Base-by-base conservation (phyloP, 176 grass and related monocot genomes). In the Triticum urartu region DNA sequence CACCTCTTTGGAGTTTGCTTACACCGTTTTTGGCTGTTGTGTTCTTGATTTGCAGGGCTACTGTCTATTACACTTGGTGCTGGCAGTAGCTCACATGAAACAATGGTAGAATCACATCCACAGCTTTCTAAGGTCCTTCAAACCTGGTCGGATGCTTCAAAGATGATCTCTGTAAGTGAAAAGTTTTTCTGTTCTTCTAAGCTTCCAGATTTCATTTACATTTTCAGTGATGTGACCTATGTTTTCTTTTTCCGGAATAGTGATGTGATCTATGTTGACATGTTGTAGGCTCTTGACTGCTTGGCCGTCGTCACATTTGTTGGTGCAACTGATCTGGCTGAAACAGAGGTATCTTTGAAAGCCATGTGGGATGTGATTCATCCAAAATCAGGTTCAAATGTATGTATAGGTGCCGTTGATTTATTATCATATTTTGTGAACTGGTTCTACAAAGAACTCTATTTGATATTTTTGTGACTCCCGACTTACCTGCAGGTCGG, bases 331-430 rank as follows among this genome's bases (percentile, higher is more conserved):
- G 95, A 97, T 91, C 73, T 93, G 76, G 42, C 87, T 81, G 93
- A 97, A 85, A 97, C 91, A 68, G 79, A 97, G 67, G 12, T 45
- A 80, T 87, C 89, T 70, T 81, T 95, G 82, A 95, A 90, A 84
- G 83, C 89, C 79, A 93, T 97, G 25, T 97, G 95, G 95, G 89
- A 93, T 75, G 92, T 95, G 15, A 93, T 97, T 80, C 93, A 97
- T 91, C 92, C 92, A 50, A 97, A 95, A 83, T 93, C 92, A 67
- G 92, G 89, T 61, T 92, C 95, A 63, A 97, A 91, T 65, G 97
- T 96, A 90, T 2, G 90, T 88, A 71, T 69, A 79, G 2, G 72
- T 9, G 47, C 24, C 2, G 28, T 68, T 85, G 50, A 76, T 72
- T 38, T 38, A 3, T 84, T 48, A n/a, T 30, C 47, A 42, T 25